Evolutionary conservation across 129 eudicot genomes (phyloP).

Genomic region (Chrysanthemum seticuspe): DNA sequence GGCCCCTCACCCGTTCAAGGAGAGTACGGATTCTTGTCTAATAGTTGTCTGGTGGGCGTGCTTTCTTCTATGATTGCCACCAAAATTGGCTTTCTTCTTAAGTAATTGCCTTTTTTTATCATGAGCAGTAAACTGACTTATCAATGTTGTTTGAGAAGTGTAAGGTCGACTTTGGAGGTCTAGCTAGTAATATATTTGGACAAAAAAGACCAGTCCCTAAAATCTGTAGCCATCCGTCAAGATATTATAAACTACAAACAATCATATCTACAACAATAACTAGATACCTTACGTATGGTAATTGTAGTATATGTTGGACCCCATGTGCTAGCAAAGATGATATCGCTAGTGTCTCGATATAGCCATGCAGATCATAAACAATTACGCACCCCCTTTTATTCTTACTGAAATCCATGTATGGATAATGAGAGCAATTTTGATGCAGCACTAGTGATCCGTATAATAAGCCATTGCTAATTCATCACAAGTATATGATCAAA

Average conservation of each 20-base stretch:
- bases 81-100: neutral
- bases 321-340: neutral
- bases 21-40: neutral
- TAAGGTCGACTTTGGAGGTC: neutral
- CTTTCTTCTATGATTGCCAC: neutral
- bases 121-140: neutral
- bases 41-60: slow-evolving; percentile 2
- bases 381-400: neutral
- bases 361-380: neutral
- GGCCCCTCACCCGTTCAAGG: neutral
- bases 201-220: neutral
- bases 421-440: neutral
- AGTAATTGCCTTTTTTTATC: neutral
- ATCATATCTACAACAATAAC: neutral
- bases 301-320: neutral
- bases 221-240: neutral
- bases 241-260: neutral
- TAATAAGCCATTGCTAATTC: neutral
- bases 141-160: neutral
- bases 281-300: no score
- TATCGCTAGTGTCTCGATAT: neutral
- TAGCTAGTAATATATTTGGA: no score
- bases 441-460: neutral
- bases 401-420: neutral
- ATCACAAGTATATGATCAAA: no score